A percentile compares a stretch with the other conserved stretches of the same genome.
Conservation (phyloP, 2,329 filamentous ascomycete genomes). For the Elsinoe arachidis region DNA sequence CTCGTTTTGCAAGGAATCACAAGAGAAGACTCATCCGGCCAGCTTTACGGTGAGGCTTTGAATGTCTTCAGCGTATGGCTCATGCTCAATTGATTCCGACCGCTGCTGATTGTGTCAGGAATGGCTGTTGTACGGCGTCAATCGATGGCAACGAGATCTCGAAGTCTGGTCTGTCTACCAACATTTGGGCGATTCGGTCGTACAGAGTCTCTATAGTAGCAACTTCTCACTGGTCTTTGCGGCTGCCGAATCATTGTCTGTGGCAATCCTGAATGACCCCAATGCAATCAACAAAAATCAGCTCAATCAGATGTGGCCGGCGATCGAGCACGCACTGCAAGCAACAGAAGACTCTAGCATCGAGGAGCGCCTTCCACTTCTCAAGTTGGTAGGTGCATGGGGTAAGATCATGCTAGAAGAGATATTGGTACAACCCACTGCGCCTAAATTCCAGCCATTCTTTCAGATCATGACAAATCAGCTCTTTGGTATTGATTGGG, state of each 20-base stretch:
- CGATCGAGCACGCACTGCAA: background rate
- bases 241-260: background rate
- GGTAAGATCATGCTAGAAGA: conserved; percentile 3
- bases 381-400: conserved; percentile 4
- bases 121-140: conserved; percentile 1
- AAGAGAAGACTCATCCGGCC: background rate
- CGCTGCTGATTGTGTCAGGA: background rate
- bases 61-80: background rate
- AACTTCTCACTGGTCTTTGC: background rate
- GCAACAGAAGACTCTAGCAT: background rate
- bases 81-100: background rate
- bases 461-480: conserved; percentile 4
- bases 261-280: background rate
- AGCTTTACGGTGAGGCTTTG: background rate
- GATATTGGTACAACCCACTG: background rate
- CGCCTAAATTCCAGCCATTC: background rate
- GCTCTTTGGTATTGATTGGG: conserved; percentile 7
- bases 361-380: conserved; percentile 4
- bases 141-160: background rate
- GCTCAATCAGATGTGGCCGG: conserved; percentile 2
- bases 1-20: background rate
- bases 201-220: background rate
- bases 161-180: background rate
- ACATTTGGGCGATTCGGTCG: background rate
- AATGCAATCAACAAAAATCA: background rate